Conservation (phyloP, 495 filamentous ascomycete genomes). For the Pyrenula massariospora region DNA sequence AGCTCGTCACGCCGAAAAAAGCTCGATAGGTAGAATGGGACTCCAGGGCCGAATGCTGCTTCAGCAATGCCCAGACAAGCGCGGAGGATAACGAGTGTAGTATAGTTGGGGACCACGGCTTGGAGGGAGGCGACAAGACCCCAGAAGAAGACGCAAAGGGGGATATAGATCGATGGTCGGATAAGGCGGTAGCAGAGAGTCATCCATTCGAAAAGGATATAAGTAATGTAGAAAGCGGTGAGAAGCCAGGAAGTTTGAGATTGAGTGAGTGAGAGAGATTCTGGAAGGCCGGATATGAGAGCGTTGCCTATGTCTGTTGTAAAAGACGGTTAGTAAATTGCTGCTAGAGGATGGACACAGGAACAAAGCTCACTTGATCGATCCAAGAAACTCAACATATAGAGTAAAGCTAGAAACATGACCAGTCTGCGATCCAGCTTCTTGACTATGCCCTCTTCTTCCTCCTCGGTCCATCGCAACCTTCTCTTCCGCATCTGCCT, state of each 20-base stretch:
- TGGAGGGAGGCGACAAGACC: slow-evolving; percentile 63
- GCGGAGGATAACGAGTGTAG: slow-evolving; percentile 28
- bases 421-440: slow-evolving; percentile 69
- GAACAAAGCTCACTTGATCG: slow-evolving; percentile 48
- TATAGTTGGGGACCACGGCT: slow-evolving; percentile 46
- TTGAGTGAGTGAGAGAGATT: slow-evolving; percentile 47
- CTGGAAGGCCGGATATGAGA: slow-evolving; percentile 57
- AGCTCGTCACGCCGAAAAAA: slow-evolving; percentile 51
- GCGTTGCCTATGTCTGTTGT: slow-evolving; percentile 67
- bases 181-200: slow-evolving; percentile 47
- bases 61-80: slow-evolving; percentile 45
- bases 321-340: not conserved
- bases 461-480: slow-evolving; percentile 40
- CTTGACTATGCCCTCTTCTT: slow-evolving; percentile 59
- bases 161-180: slow-evolving; percentile 46
- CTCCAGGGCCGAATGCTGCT: slow-evolving; percentile 50
- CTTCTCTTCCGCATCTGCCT: not conserved
- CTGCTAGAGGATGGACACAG: not conserved
- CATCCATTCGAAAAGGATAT: slow-evolving; percentile 68
- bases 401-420: slow-evolving; percentile 67
- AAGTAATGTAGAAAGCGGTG: slow-evolving; percentile 57
- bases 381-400: slow-evolving; percentile 72
- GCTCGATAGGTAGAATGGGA: slow-evolving; percentile 51
- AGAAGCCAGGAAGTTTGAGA: slow-evolving; percentile 56
- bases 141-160: slow-evolving; percentile 29